phyloP scores from a whole-genome alignment of 371 early-diverging fungal genomes.

The Basidiobolus meristosporus region DNA sequence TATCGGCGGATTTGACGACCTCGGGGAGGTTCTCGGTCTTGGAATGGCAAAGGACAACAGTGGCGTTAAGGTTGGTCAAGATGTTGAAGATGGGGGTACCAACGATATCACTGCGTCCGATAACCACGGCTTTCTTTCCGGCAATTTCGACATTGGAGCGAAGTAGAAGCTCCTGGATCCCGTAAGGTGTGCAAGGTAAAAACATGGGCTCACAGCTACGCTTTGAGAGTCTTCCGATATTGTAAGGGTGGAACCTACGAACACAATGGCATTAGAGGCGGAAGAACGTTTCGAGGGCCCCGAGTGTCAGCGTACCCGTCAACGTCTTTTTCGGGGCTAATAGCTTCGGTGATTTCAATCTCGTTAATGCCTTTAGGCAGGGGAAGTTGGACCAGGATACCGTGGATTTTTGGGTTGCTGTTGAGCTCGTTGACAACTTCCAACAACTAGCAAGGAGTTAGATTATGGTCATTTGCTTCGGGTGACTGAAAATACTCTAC shows the following conservation, averaged over 20 bases:
- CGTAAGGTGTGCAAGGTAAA: constrained; percentile 87
- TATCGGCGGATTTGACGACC: constrained; percentile 53
- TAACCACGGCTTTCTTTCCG: constrained; percentile 73
- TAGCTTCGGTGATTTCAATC: constrained; percentile 54
- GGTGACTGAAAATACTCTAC: constrained; percentile 5
- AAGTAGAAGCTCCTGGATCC: constrained; percentile 64
- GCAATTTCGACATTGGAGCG: constrained; percentile 39
- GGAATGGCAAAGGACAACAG: constrained; percentile 85
- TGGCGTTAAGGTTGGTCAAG: constrained; percentile 57
- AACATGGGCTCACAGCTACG: constrained; percentile 54
- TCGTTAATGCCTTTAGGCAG: constrained; percentile 71
- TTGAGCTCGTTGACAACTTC: constrained; percentile 41
- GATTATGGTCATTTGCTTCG: constrained; percentile 8
- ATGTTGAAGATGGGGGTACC: constrained; percentile 78
- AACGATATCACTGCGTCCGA: constrained; percentile 89
- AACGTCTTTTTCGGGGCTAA: constrained; percentile 77
- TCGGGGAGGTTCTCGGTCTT: constrained; percentile 38
- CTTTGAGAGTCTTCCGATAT: constrained; percentile 81
- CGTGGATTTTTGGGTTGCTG: constrained; percentile 56
- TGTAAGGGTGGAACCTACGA: constrained; percentile 59
- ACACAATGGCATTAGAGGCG: background rate
- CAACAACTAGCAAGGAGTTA: constrained; percentile 16
- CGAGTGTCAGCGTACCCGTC: constrained; percentile 49
- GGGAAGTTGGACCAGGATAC: constrained; percentile 90
- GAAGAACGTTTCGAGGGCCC: background rate